These are phyloP conservation scores for Paraphaeosphaeria sporulosa DNA, from an alignment of 2,329 filamentous ascomycete species.

Conservation along the genomic window DNA sequence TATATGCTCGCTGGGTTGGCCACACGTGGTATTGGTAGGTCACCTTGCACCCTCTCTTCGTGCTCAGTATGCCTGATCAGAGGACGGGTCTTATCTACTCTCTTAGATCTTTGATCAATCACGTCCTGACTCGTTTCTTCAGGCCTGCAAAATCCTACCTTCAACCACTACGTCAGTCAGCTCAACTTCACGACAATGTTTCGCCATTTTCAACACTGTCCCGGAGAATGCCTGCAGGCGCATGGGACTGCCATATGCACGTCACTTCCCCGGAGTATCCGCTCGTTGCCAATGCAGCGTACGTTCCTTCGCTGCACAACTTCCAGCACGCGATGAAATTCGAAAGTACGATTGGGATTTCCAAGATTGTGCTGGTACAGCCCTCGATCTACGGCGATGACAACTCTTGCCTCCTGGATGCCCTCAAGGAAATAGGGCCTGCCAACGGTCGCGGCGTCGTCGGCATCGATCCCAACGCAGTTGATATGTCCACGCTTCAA, in stretches of 20 bases:
- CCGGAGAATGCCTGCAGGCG: conserved; percentile 49
- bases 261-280: conserved; percentile 65
- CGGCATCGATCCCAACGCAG: conserved; percentile 60
- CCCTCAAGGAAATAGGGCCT: conserved; percentile 59
- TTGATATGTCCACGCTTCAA: conserved; percentile 39
- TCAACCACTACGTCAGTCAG: conserved; percentile 7
- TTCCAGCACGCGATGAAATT: conserved; percentile 61
- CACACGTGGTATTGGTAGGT: conserved; percentile 9
- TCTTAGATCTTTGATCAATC: not conserved
- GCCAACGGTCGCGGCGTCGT: conserved; percentile 63
- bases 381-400: conserved; percentile 69
- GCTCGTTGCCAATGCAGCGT: conserved; percentile 58
- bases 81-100: conserved; percentile 3
- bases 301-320: conserved; percentile 60
- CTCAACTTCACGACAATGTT: conserved; percentile 3
- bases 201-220: not conserved
- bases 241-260: conserved; percentile 72
- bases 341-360: conserved; percentile 59
- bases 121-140: conserved; percentile 15
- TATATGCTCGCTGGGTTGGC: conserved; percentile 3
- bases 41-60: not conserved
- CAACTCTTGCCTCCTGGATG: conserved; percentile 66
- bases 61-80: conserved; percentile 7
- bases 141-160: conserved; percentile 14
- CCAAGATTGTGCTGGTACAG: conserved; percentile 65